Conservation (phyloP, 2,329 filamentous ascomycete genomes). For the Talaromyces sp. region DNA sequence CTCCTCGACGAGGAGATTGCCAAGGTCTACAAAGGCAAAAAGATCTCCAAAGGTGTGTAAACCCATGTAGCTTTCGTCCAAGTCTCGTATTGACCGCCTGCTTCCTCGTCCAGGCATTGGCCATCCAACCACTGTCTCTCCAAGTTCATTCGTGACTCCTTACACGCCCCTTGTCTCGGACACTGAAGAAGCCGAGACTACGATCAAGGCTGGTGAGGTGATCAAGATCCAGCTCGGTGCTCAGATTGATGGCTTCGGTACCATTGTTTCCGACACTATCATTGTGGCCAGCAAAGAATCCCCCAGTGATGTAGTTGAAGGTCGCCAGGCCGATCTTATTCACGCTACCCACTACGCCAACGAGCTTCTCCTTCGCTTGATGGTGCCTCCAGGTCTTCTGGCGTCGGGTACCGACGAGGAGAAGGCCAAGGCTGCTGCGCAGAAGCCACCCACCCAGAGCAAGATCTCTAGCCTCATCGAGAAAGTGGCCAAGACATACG, state of each 20-base stretch:
- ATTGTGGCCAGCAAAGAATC: slow-evolving; percentile 61
- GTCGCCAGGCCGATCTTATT: slow-evolving; percentile 77
- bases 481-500: slow-evolving; percentile 86
- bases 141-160: slow-evolving; percentile 87
- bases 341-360: slow-evolving; percentile 93
- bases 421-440: slow-evolving; percentile 80
- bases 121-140: slow-evolving; percentile 92
- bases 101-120: slow-evolving; percentile 60
- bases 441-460: slow-evolving; percentile 76
- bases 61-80: slow-evolving; percentile 19
- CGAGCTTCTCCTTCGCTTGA: slow-evolving; percentile 83
- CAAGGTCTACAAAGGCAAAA: slow-evolving; percentile 99
- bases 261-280: slow-evolving; percentile 92
- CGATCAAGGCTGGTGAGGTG: slow-evolving; percentile 77
- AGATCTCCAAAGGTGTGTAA: slow-evolving; percentile 73
- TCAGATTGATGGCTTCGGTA: slow-evolving; percentile 94
- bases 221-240: slow-evolving; percentile 99
- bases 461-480: slow-evolving; percentile 84
- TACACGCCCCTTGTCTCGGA: slow-evolving; percentile 91
- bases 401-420: slow-evolving; percentile 83
- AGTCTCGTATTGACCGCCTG: slow-evolving; percentile 15
- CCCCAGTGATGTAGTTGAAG: slow-evolving; percentile 60
- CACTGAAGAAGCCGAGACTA: slow-evolving; percentile 70
- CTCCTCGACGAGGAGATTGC: slow-evolving; percentile 85
- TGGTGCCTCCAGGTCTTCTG: slow-evolving; percentile 84